Conservation (phyloP, 768 basidiomycete species). For the Naganishia friedmannii region DNA sequence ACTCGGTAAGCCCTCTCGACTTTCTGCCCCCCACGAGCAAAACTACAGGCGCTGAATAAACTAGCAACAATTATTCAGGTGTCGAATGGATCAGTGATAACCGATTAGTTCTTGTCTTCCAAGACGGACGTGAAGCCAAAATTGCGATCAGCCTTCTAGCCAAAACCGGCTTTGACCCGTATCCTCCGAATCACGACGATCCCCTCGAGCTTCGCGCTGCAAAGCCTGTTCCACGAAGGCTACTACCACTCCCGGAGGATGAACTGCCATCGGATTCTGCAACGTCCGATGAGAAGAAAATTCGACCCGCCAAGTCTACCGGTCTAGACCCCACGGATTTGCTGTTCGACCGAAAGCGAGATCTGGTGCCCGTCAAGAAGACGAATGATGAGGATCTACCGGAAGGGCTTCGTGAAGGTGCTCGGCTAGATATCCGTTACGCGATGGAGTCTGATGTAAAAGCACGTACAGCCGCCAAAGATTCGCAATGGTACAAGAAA, state of each 20-base stretch:
- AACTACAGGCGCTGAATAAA: not conserved
- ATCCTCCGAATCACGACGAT: constrained; percentile 44
- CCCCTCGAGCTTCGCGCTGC: constrained; percentile 46
- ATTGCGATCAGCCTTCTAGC: constrained; percentile 43
- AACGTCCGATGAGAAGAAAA: not conserved
- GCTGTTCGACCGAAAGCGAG: constrained; percentile 16
- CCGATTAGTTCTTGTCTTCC: constrained; percentile 44
- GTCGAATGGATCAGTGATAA: constrained; percentile 52
- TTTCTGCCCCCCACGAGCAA: not conserved
- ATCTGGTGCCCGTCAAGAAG: constrained; percentile 7
- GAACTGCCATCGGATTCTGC: not conserved
- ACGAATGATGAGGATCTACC: constrained; percentile 34
- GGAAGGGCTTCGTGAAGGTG: constrained; percentile 42
- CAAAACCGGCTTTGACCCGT: constrained; percentile 49
- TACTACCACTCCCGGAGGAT: constrained; percentile 26
- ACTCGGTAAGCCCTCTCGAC: constrained; percentile 24
- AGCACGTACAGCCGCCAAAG: constrained; percentile 39
- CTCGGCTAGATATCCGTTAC: constrained; percentile 44
- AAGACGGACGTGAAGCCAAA: constrained; percentile 38
- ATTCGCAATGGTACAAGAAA: constrained; percentile 44
- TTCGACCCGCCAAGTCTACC: not conserved
- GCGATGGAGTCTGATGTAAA: constrained; percentile 41
- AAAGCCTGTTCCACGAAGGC: constrained; percentile 43
- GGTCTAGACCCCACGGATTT: constrained; percentile 12
- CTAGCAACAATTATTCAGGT: constrained; percentile 32